phyloP scores from a whole-genome alignment of 2,329 filamentous ascomycete species.

The Sclerotinia spermophila region DNA sequence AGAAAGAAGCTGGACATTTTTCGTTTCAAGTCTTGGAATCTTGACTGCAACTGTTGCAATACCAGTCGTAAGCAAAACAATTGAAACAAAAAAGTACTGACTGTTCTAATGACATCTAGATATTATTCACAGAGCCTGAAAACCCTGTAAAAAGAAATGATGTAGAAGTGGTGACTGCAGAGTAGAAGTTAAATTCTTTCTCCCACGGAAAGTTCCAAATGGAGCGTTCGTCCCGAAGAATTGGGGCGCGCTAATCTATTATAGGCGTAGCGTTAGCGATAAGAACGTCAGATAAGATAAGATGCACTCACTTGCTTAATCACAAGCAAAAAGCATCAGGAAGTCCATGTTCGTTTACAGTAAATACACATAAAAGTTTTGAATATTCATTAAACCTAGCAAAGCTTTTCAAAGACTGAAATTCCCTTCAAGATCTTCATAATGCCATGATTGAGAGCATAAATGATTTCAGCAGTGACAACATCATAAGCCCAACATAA shows the following conservation, averaged over 20 bases:
- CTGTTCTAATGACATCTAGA: neutral
- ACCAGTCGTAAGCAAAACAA: slow-evolving; percentile 5
- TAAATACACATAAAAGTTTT: neutral
- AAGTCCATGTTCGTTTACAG: neutral
- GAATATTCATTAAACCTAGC: neutral
- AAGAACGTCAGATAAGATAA: neutral
- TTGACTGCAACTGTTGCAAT: slow-evolving; percentile 18
- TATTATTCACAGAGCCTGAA: neutral
- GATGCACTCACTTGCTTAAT: neutral
- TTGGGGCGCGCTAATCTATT: neutral
- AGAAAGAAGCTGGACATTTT: slow-evolving; percentile 17
- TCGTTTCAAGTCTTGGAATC: slow-evolving; percentile 20
- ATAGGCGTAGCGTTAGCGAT: neutral
- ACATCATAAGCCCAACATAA: neutral
- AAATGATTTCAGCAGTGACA: neutral
- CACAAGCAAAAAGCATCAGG: neutral
- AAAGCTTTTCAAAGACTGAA: neutral
- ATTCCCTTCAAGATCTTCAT: neutral
- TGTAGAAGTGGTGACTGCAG: neutral
- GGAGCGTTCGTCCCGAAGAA: neutral
- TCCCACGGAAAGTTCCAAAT: neutral
- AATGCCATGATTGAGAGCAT: neutral
- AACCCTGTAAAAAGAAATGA: neutral
- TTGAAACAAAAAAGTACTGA: neutral
- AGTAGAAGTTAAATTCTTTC: neutral